Conservation (phyloP, 257 asterid genomes). For the Nicotiana undulata region DNA sequence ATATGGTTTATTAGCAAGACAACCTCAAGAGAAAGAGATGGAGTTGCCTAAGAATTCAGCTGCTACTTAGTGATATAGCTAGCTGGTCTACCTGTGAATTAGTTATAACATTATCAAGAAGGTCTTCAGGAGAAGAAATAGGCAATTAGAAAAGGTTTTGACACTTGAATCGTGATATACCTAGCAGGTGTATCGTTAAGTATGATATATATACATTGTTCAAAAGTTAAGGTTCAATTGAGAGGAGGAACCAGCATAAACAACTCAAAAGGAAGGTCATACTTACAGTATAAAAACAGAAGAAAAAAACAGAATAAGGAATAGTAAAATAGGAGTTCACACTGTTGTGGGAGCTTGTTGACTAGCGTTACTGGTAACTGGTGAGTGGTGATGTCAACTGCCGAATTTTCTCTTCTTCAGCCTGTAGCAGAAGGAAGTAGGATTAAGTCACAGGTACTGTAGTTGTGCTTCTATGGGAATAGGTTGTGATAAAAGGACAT, state of each 20-base stretch:
- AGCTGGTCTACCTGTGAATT: background rate
- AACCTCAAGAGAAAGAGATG: background rate
- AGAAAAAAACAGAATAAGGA: background rate
- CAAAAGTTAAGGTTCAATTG: background rate
- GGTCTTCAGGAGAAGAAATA: background rate
- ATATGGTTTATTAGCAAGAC: background rate
- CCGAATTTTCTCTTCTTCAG: background rate
- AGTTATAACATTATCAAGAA: background rate
- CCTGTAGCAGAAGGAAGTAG: background rate
- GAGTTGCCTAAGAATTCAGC: background rate
- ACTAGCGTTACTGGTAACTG: background rate
- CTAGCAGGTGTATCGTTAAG: background rate
- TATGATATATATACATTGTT: background rate
- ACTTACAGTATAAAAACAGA: background rate
- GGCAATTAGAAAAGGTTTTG: background rate
- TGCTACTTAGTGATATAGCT: background rate
- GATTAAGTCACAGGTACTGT: background rate
- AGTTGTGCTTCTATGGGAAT: background rate
- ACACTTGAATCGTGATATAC: background rate
- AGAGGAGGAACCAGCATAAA: background rate
- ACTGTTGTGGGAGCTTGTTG: background rate
- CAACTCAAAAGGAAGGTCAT: background rate
- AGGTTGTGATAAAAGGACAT: constrained; percentile 1
- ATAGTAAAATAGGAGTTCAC: background rate
- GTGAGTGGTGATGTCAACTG: background rate